Conservation (phyloP, 2,329 filamentous ascomycete species). For the Calonectria hawksworthii region DNA sequence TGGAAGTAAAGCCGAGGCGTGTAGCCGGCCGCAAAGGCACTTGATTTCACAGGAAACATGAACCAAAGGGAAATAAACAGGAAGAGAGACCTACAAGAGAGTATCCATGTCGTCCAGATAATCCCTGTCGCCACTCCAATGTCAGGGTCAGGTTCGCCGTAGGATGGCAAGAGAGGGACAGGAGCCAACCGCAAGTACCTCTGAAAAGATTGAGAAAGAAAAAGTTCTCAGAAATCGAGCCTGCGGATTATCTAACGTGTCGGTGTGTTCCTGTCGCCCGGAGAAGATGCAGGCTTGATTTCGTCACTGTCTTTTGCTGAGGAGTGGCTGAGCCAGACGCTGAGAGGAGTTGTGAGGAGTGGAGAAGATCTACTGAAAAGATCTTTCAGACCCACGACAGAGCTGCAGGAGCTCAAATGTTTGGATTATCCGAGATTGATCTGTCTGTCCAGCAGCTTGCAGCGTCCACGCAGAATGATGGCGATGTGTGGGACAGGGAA, state of each 20-base stretch:
- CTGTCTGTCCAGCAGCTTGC: constrained; percentile 6
- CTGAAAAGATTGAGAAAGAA: background rate
- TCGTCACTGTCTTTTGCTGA: constrained; percentile 4
- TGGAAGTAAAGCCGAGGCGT: background rate
- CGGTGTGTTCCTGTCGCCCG: constrained; percentile 14
- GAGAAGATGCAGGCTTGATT: constrained; percentile 9
- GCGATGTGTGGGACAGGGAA: constrained; percentile 29
- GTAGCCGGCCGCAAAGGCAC: background rate
- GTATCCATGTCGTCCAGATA: constrained; percentile 66
- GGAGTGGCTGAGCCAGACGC: background rate
- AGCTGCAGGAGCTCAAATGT: background rate
- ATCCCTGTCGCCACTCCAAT: constrained; percentile 26
- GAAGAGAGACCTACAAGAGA: constrained; percentile 66
- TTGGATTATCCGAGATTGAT: constrained; percentile 12
- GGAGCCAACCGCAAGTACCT: background rate
- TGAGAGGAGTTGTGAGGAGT: background rate
- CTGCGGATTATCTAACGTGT: constrained; percentile 20
- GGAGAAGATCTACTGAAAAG: background rate
- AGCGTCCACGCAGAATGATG: constrained; percentile 16
- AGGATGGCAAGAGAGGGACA: background rate
- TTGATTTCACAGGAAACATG: background rate
- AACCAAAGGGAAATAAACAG: background rate
- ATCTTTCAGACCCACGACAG: background rate
- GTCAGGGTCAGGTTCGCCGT: constrained; percentile 1
- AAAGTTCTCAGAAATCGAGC: background rate